Percentiles rank a stretch among this genome's conserved stretches.
These are phyloP conservation scores for Bipolaris bicolor DNA, from an alignment of 2,329 filamentous ascomycete genomes.

Conservation along the genomic window DNA sequence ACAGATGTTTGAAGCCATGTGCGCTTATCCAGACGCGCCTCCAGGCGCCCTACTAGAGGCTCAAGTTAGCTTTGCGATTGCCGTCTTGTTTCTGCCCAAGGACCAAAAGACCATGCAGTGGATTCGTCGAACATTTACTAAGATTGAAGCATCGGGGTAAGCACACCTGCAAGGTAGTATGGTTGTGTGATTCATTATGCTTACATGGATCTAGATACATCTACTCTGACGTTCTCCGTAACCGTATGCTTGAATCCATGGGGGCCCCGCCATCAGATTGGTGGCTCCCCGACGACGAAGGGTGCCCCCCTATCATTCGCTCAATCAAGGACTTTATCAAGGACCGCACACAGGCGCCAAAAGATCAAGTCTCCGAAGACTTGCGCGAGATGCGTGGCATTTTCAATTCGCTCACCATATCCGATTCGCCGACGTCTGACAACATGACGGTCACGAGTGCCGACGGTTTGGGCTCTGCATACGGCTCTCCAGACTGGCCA, in stretches of 20 bases:
- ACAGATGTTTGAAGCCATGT: slow-evolving; percentile 79
- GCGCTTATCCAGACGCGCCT: slow-evolving; percentile 72
- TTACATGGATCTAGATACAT: slow-evolving; percentile 69
- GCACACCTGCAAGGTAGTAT: slow-evolving; percentile 38
- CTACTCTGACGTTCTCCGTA: slow-evolving; percentile 75
- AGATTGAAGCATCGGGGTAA: slow-evolving; percentile 80
- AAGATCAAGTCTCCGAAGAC: slow-evolving; percentile 63
- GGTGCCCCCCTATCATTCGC: slow-evolving; percentile 73
- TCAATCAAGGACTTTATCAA: slow-evolving; percentile 81
- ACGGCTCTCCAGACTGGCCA: slow-evolving; percentile 35
- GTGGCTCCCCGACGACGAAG: slow-evolving; percentile 89
- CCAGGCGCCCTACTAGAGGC: slow-evolving; percentile 73
- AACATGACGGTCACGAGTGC: slow-evolving; percentile 36
- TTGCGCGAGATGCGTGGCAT: slow-evolving; percentile 77
- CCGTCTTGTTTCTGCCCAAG: slow-evolving; percentile 78
- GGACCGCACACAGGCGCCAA: slow-evolving; percentile 66
- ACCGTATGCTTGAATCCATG: slow-evolving; percentile 78
- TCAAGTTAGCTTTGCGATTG: slow-evolving; percentile 77
- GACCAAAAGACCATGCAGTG: slow-evolving; percentile 76
- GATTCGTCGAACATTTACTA: slow-evolving; percentile 78
- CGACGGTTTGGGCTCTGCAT: slow-evolving; percentile 27
- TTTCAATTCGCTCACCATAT: slow-evolving; percentile 55
- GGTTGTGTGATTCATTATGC: neutral
- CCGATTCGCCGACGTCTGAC: slow-evolving; percentile 42
- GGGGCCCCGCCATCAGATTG: slow-evolving; percentile 74